Evolutionary conservation across 192 early-diverging fungal genomes (phyloP), one percentile per base, ranked within the genome.

Genomic region (Coemansia sp.): DNA sequence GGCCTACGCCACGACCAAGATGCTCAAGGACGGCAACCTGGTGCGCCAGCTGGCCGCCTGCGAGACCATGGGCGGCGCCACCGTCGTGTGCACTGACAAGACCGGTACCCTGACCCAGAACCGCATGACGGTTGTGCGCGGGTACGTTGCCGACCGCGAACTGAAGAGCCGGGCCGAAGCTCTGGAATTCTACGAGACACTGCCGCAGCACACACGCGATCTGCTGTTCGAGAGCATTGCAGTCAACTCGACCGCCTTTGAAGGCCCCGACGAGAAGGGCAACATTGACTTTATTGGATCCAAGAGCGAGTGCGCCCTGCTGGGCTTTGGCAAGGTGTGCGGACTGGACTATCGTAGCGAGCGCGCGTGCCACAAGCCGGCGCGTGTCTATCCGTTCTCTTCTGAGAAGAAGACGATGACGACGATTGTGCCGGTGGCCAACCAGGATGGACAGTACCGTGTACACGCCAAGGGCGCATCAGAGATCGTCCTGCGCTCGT

Each of bases 401-500:
- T 93, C 90, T 8, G 78, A 86, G 52, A 80, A 82, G 40, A 98
- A 98, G 80, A 78, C 87, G 43, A 96, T 96, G 93, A 80, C 85
- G 12, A 85, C 84, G 3, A 58, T 86, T 44, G 65, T 84, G 12
- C 74, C 78, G 22, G 33, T 56, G 2, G 39, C 61, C 9, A 51
- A 61, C 3, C 39, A 56, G 6, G 28, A 36, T 13, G 44, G 47
- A 30, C 51, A 60, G 46, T 52, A 41, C 40, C 81, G 83, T 35
- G 51, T 83, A 16, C 75, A 85, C 52, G 78, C 78, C 51, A 91
- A 91, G 68, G 89, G 88, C 23, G 89, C 89, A 18, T 82, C 86
- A 6, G 89, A 91, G 55, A 88, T 84, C 43, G 71, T 91, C n/a
- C 58, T 91, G 42, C 37, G 58, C 14, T 20, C 58, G 14, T 89